Base-by-base conservation (phyloP, 75 land plant genomes). In the Pinus taeda region DNA sequence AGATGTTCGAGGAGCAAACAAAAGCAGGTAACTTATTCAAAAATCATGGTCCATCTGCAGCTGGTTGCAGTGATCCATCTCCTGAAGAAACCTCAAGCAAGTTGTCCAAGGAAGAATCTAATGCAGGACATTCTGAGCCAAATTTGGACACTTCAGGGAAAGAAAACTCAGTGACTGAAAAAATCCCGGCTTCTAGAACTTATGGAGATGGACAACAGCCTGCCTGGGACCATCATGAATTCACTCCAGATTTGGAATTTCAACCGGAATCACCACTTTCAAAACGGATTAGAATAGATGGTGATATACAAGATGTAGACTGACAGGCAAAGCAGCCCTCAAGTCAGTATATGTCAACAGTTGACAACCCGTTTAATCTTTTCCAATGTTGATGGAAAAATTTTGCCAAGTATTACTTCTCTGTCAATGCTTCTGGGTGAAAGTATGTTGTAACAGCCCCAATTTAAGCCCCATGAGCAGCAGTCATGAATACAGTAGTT, bases 1-100 rank as follows among this genome's bases (percentile, higher is more conserved):
- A 87, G 86, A 95, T 95, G 83, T 89, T 95, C 57, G 98, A 95
- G 80, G 89, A 90, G 79, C 92, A 90, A 75, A 74, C 73, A 76
- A 90, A 83, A 39, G 60, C 88, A 9, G 81, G 86, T 17, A 65
- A 33, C 4, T 33, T 39, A 30, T 84, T 84, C 39, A 80, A 60
- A 78, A 77, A 66, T 60, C 82, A 81, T 37, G 53, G 49, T 14
- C 63, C 88, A 21, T 78, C 80, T 4, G 12, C 75, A 9, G 4
- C 55, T n/a, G 82, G 37, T 64, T 26, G 36, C 67, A 15, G 74
- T 29, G 78, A 85, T 49, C 62, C 83, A 24, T 70, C 80, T 57
- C 57, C 56, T 55, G 53, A 17, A 36, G 79, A 82, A 2, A 33
- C 76, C 17, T 73, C 74, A 21, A 49, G 29, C 30, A 73, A 21